Base-by-base conservation (phyloP, 2,329 filamentous ascomycete species). In the Neonectria magnoliae region DNA sequence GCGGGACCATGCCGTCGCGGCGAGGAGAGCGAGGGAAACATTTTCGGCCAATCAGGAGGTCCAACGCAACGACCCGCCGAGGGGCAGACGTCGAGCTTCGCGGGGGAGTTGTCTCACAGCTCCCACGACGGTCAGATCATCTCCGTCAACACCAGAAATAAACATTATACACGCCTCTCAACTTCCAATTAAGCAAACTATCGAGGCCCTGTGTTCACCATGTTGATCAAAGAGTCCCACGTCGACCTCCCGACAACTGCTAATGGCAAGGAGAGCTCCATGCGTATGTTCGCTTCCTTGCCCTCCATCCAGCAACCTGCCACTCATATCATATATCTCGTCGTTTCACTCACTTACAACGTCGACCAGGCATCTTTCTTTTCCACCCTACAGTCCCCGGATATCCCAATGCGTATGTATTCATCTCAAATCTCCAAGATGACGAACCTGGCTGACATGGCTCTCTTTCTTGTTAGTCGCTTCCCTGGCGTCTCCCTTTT, bases 401-500 rank as follows among this genome's bases (percentile, higher is more conserved):
- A 65, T 97, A 97, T 76, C 93, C 94, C 29, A 90, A 96, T 70
- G 94, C 94, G 79, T 94, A 89, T 75, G 85, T 50, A 3, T 25
- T 10, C 5, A 4, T 8, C 16, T 16, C 5, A 27, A 13, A 11
- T 16, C 33, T 14, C 13, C 5, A 16, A 25, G 4, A 16, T 25
- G 10, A 10, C 16, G 13, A 9, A 5, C 9, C 16, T n/a, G 16
- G 18, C 64, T 74, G 18, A 72, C n/a, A 20, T 42, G n/a, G 18
- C 29, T 8, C 20, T 33, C 36, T 11, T 42, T 22, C 38, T 20
- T n/a, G 18, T 18, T 14, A 88, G 88, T 31, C 84, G 85, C 54
- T 97, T 97, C 75, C 94, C 94, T 0, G 94, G 92, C 20, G 92
- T 98, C 5, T 91, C 93, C 14, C 85, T 98, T 61, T 98, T 97